Evolutionary conservation across 345 rosid genomes (phyloP).

Genomic region (Rhizophora apiculata): DNA sequence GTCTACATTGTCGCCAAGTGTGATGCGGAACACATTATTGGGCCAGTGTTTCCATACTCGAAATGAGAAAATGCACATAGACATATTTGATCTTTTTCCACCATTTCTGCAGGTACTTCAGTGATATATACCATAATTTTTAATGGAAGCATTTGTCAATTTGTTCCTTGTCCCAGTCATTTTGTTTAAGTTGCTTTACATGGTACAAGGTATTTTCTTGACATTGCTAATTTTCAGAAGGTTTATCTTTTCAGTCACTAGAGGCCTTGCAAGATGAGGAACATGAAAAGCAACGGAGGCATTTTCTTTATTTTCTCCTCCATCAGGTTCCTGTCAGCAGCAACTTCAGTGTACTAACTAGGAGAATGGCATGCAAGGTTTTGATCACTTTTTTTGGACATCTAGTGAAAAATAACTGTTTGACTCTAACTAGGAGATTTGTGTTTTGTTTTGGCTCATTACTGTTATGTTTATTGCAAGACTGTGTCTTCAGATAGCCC

Average conservation of each 20-base stretch:
- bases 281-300: constrained; percentile 87
- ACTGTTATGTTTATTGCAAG: constrained; percentile 30
- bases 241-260: constrained; percentile 58
- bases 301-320: constrained; percentile 88
- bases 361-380: constrained; percentile 89
- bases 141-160: constrained; percentile 2
- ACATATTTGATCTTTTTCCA: constrained; percentile 89
- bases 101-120: constrained; percentile 84
- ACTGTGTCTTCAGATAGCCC: constrained; percentile 69
- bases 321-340: constrained; percentile 94
- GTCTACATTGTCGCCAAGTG: constrained; percentile 90
- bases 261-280: constrained; percentile 98
- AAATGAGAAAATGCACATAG: constrained; percentile 91
- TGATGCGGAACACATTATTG: constrained; percentile 89
- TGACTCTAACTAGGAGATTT: neutral
- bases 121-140: constrained; percentile 13
- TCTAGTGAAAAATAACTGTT: neutral
- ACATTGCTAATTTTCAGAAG: constrained; percentile 20
- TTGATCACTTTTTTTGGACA: constrained; percentile 24
- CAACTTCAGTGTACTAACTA: constrained; percentile 81
- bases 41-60: constrained; percentile 98
- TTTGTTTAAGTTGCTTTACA: neutral
- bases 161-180: neutral
- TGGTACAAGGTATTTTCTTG: constrained; percentile 8
- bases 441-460: constrained; percentile 27